Conservation (phyloP, 192 early-diverging fungal species). For the Haplosporangium gracile region DNA sequence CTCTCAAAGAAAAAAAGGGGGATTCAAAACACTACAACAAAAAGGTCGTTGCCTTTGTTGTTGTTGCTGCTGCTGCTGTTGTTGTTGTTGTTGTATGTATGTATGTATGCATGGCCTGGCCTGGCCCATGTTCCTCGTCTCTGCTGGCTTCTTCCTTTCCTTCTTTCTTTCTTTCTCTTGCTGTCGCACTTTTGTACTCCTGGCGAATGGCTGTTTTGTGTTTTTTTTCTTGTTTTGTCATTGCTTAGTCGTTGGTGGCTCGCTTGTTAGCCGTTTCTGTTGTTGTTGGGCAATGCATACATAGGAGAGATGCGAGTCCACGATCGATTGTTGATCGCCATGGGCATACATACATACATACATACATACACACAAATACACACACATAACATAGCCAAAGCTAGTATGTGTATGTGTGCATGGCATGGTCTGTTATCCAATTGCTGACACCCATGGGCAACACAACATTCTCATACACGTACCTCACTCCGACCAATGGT, state of each 20-base stretch:
- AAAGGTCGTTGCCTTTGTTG: not conserved
- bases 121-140: not conserved
- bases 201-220: not conserved
- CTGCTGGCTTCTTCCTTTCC: not conserved
- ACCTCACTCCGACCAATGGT: not conserved
- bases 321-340: not conserved
- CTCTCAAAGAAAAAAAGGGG: not conserved
- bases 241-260: not conserved
- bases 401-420: not conserved
- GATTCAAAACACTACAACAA: not conserved
- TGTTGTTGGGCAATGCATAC: conserved; percentile 1
- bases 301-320: not conserved
- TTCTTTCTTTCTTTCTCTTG: not conserved
- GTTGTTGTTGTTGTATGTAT: not conserved
- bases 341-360: not conserved
- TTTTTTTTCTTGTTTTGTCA: not conserved
- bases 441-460: not conserved
- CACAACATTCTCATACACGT: not conserved
- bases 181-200: not conserved
- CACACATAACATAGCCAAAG: not conserved
- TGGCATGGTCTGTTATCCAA: not conserved
- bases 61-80: not conserved
- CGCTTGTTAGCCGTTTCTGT: not conserved
- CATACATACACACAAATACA: not conserved
- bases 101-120: not conserved